Evolutionary conservation across 768 basidiomycete genomes (phyloP), one percentile per base, ranked within the genome.

Genomic region (Amanita rimosa): DNA sequence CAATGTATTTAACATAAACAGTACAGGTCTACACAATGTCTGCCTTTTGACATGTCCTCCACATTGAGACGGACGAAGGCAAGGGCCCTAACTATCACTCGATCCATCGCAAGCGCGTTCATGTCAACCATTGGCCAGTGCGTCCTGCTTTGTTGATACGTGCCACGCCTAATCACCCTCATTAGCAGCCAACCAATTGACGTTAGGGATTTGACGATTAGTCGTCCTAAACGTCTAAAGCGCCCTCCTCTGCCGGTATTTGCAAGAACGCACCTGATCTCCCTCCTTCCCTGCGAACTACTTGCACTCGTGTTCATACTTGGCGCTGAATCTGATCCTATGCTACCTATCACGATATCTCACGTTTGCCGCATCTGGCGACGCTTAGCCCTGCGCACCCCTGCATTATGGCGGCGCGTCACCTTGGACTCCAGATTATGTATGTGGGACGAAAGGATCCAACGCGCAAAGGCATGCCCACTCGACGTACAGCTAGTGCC

Each of bases 351-450:
- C 52, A 63, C 66, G 38, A 69, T 84, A 43, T 85, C 85, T 6
- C 84, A 85, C 54, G 81, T 85, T 48, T 87, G 82, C 60, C 67
- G 72, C 39, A 58, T 64, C 29, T 88, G 85, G 83, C 70, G 84
- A 37, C 63, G 72, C 31, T 67, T 84, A 24, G 73, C 79, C 13
- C 65, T 83, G 24, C 73, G 70, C 41, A 79, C 81, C 4, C 81
- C 77, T 14, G 56, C 70, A 1, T 65, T 88, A 48, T 88, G 85
- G 85, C 68, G 80, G 50, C 70, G 71, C 53, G 71, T 88, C 51
- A 63, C 64, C 10, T 67, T 85, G 49, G 62, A 65, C 52, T 67
- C 73, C 5, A 59, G 71, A 37, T 61, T 73, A 46, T 56, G 64
- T 46, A 78, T 85, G 76, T 85, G 81, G 82, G 64, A 65, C 46